Evolutionary conservation across 1,139 yeast genomes (phyloP).

Genomic region (Taphrina deformans): DNA sequence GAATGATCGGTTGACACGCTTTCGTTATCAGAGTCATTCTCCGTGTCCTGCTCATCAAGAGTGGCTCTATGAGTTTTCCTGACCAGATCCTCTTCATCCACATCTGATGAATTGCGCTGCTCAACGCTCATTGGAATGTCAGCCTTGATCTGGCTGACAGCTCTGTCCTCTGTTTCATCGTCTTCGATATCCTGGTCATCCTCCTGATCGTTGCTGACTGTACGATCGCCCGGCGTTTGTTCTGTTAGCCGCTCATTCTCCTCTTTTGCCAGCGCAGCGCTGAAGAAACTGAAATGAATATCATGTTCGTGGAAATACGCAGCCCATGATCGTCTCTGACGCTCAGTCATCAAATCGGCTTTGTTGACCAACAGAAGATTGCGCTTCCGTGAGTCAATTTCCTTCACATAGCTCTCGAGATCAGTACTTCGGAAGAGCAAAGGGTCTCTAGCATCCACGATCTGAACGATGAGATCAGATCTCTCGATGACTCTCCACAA

Average conservation of each 20-base stretch:
- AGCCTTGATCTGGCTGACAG: neutral
- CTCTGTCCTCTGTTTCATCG: neutral
- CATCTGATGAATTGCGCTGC: too few relatives aligned
- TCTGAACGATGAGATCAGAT: slow-evolving; percentile 90
- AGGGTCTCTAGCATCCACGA: slow-evolving; percentile 97
- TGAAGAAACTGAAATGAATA: slow-evolving; percentile 88
- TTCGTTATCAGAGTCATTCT: neutral
- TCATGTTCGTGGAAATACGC: slow-evolving; percentile 64
- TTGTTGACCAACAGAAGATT: slow-evolving; percentile 86
- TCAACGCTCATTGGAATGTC: neutral
- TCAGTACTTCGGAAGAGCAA: slow-evolving; percentile 85
- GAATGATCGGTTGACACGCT: neutral
- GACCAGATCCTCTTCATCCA: too few relatives aligned
- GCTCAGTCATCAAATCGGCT: slow-evolving; percentile 78
- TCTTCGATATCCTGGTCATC: neutral
- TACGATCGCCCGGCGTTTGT: neutral
- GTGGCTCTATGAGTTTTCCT: neutral
- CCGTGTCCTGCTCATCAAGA: neutral
- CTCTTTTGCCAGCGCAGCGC: slow-evolving; percentile 70
- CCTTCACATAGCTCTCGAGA: slow-evolving; percentile 78
- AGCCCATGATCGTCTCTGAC: slow-evolving; percentile 86
- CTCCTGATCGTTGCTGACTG: neutral
- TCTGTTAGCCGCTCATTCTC: slow-evolving; percentile 12
- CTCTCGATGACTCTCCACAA: slow-evolving; percentile 98
- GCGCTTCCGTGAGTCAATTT: slow-evolving; percentile 65